Base-by-base conservation (phyloP, 2,329 filamentous ascomycete species). In the Didymella pinodella region DNA sequence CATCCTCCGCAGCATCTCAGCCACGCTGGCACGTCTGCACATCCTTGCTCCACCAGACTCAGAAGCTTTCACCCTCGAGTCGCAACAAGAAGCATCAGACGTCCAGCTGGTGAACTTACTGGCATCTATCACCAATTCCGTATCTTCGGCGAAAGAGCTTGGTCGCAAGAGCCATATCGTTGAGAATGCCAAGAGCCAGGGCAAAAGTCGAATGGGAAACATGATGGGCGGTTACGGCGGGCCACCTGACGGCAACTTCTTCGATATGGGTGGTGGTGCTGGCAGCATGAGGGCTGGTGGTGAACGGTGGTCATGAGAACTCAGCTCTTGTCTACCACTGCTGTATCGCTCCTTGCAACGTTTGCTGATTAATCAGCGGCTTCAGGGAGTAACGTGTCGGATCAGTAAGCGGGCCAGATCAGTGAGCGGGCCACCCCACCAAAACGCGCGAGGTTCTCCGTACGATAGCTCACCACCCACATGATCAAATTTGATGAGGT, bases 1-100 rank as follows among this genome's bases (percentile, higher is more conserved):
- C 1, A 88, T 97, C 41, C 87, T 99, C 31, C 92, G 95, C 62
- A 92, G 92, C 64, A 92, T 97, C 63, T 91, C 93, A 71, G 90
- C 93, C 2, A 88, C 97, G 40, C 86, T 97, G 62, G 89, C 89
- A 48, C 90, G 94, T 50, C 85, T 97, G 28, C 90, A 90, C 38
- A 88, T 98, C 18, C 85, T 97, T 53, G 87, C 90, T 4, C 92
- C 94, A 3, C 83, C 89, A 2, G 84, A 91, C 67, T 65, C 83
- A 26, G 82, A 83, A 43, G 83, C 86, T 0, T 91, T 94, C 71
- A 82, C 88, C 28, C 82, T 85, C 32, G 90, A 96, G 75, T 85
- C 91, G 36, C 81, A 90, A 36, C 87, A 90, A 52, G 91, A 97
- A 78, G 84, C 88, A 61, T 95, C 96, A 70, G 92, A 98, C 68